Evolutionary conservation across 768 basidiomycete species (phyloP).

Genomic region (Pisolithus marmoratus): DNA sequence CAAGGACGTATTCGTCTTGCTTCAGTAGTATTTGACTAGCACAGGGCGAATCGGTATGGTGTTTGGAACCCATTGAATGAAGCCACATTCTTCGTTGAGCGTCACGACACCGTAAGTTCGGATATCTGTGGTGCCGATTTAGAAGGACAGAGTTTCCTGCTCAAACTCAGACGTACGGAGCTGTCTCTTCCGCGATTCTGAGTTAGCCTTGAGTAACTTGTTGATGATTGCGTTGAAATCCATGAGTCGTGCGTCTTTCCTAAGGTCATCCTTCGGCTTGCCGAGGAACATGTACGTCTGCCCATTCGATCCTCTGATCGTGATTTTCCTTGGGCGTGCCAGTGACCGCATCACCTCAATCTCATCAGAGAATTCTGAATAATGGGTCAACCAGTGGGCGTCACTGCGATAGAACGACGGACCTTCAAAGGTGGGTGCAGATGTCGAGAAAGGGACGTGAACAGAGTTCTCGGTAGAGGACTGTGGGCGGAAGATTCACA

Average conservation of each 20-base stretch:
- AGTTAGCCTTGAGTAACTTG: slow-evolving; percentile 88
- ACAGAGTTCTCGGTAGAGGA: slow-evolving; percentile 46
- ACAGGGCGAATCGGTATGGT: slow-evolving; percentile 79
- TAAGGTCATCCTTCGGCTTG: slow-evolving; percentile 94
- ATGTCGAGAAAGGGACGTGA: slow-evolving; percentile 76
- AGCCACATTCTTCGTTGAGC: slow-evolving; percentile 93
- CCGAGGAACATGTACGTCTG: slow-evolving; percentile 86
- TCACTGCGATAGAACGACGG: slow-evolving; percentile 13
- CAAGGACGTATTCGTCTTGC: slow-evolving; percentile 40
- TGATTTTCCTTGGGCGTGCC: slow-evolving; percentile 87
- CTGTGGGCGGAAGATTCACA: slow-evolving; percentile 76
- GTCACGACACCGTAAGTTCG: slow-evolving; percentile 99
- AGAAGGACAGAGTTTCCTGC: not conserved
- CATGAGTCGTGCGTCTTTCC: slow-evolving; percentile 97
- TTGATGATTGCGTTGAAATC: slow-evolving; percentile 98
- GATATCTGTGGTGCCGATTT: slow-evolving; percentile 46
- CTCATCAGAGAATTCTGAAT: slow-evolving; percentile 70
- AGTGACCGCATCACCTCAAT: slow-evolving; percentile 90
- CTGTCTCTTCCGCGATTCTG: slow-evolving; percentile 85
- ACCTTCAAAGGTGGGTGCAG: slow-evolving; percentile 76
- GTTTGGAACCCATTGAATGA: slow-evolving; percentile 98
- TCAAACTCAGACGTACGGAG: slow-evolving; percentile 55
- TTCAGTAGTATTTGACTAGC: slow-evolving; percentile 62
- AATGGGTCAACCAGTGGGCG: not conserved
- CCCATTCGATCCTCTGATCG: slow-evolving; percentile 77